These are phyloP conservation scores for Bretschneidera sinensis DNA, from an alignment of 345 rosid genomes.

Conservation along the genomic window DNA sequence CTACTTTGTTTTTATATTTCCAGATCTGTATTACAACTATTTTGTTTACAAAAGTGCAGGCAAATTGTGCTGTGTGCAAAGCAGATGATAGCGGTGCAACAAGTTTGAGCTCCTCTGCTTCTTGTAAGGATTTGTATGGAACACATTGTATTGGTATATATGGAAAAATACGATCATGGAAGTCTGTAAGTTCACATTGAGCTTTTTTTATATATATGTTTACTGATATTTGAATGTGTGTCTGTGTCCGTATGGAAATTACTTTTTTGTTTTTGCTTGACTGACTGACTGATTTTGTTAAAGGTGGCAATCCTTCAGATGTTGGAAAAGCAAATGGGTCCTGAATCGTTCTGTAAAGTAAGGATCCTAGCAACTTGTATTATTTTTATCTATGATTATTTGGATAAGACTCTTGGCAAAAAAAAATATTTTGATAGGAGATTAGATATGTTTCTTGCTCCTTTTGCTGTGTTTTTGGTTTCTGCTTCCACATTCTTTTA, in stretches of 20 bases:
- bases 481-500: not conserved
- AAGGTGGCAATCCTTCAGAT: slow-evolving; percentile 96
- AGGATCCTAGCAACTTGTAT: slow-evolving; percentile 20
- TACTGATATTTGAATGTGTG: slow-evolving; percentile 8
- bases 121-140: slow-evolving; percentile 87
- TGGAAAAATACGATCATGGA: slow-evolving; percentile 95
- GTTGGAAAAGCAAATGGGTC: slow-evolving; percentile 99
- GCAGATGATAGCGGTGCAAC: slow-evolving; percentile 90
- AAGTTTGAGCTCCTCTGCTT: slow-evolving; percentile 68
- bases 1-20: slow-evolving; percentile 2
- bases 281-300: slow-evolving; percentile 17
- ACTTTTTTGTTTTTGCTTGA: not conserved
- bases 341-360: slow-evolving; percentile 90
- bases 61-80: slow-evolving; percentile 89
- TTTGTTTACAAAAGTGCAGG: slow-evolving; percentile 41
- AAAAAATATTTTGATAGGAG: too few relatives aligned
- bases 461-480: not conserved
- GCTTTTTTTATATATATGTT: slow-evolving; percentile 1
- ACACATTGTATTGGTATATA: slow-evolving; percentile 76
- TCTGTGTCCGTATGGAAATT: slow-evolving; percentile 4
- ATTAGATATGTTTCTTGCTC: too few relatives aligned
- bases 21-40: not conserved
- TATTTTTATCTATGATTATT: slow-evolving; percentile 10
- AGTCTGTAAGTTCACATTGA: slow-evolving; percentile 66
- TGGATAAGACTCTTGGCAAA: not conserved